Evolutionary conservation across 371 early-diverging fungal species (phyloP).

Genomic region (Actinomortierella ambigua): DNA sequence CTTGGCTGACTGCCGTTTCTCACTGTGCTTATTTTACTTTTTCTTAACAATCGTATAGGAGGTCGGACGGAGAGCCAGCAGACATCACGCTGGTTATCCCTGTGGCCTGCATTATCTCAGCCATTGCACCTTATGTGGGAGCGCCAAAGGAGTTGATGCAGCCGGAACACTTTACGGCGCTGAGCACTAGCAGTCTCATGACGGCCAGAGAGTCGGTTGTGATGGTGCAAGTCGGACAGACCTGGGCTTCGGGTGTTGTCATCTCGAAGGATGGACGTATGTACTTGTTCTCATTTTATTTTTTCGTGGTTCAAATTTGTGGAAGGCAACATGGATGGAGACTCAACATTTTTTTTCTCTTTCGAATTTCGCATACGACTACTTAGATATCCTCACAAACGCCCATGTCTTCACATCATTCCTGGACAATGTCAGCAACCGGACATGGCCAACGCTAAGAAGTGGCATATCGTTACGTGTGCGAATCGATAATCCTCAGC

Average conservation of each 20-base stretch:
- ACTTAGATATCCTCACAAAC: slow-evolving; percentile 43
- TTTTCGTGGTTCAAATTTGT: no score
- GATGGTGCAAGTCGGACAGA: slow-evolving; percentile 45
- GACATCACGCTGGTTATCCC: slow-evolving; percentile 45
- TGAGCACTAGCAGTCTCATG: slow-evolving; percentile 23
- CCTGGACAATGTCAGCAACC: slow-evolving; percentile 38
- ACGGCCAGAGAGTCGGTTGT: slow-evolving; percentile 39
- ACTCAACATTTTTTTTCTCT: slow-evolving; percentile 6
- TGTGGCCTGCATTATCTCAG: slow-evolving; percentile 37
- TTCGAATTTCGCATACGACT: neutral
- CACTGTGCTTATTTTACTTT: no score
- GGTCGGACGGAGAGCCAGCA: slow-evolving; percentile 46
- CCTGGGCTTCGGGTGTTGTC: slow-evolving; percentile 47
- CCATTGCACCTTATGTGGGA: slow-evolving; percentile 34
- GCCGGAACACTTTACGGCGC: slow-evolving; percentile 24
- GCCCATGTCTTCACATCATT: slow-evolving; percentile 47
- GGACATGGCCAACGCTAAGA: slow-evolving; percentile 39
- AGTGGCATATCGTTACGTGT: slow-evolving; percentile 38
- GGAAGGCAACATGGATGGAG: no score
- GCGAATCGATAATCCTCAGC: slow-evolving; percentile 42
- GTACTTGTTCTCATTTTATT: slow-evolving; percentile 4
- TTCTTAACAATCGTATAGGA: slow-evolving; percentile 10
- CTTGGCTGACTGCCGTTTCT: no score
- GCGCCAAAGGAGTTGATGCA: slow-evolving; percentile 17
- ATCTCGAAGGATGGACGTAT: slow-evolving; percentile 44